Evolutionary conservation across 257 asterid species (phyloP), one percentile per base, ranked within the genome.

Genomic region (Cynanchum wilfordii): DNA sequence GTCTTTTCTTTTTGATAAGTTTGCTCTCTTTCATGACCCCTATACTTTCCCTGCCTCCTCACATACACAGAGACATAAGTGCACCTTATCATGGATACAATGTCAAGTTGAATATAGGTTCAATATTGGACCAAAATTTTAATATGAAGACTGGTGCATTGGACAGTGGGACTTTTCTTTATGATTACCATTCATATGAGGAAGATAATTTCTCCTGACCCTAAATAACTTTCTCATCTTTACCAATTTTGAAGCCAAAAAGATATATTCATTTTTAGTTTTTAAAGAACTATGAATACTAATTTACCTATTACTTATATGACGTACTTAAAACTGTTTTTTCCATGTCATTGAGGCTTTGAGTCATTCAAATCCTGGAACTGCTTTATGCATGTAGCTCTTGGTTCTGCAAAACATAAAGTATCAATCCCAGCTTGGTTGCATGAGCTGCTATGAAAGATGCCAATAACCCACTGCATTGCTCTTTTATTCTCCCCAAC

Each of bases 401-500:
- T 59, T 27, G 40, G 40, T 59, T 40, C 42, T 59, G 40, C 40
- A 27, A 59, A 6, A 42, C 45, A 22, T 60, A 22, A 47, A 10
- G 7, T 9, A n/a, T 52, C 38, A 38, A 49, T 40, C 30, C 19
- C 29, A 22, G 24, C 60, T 29, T 38, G 30, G 19, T 73, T 65
- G 29, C 38, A 51, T n/a, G 15, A 22, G 63, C 30, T 50, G 19
- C 44, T 63, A 50, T 24, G 20, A 17, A 27, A 40, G n/a, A 12
- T n/a, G 2, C 16, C 17, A 59, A 59, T 5, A 59, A 19, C 42
- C n/a, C 49, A 51, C 20, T 3, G 33, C 42, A 38, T 47, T 2
- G 13, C 38, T 49, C 66, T 56, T 45, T 60, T 55, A 11, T 33
- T 73, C 58, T 57, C 36, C 20, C 68, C 10, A 71, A 68, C 25